These are phyloP conservation scores for Botrytis porri DNA, from an alignment of 2,329 filamentous ascomycete species.

Conservation along the genomic window DNA sequence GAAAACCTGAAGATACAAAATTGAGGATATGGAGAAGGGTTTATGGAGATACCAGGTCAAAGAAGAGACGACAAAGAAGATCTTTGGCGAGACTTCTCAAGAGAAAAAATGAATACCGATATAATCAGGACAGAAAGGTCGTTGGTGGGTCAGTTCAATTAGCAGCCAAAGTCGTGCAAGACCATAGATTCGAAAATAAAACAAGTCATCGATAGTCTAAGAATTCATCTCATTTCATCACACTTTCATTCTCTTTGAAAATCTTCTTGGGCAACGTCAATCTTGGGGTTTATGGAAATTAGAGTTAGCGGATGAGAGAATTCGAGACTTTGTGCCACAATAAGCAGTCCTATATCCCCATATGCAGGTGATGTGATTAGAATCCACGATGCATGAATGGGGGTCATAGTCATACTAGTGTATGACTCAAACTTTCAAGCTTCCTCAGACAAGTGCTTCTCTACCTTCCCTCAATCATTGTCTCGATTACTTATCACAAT, in stretches of 20 bases:
- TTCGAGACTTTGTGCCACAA: no score
- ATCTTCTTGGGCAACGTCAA: accelerated
- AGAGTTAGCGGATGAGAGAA: not conserved
- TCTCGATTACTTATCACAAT: not conserved
- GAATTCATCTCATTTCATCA: not conserved
- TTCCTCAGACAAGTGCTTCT: not conserved
- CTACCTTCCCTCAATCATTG: not conserved
- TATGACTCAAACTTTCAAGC: not conserved
- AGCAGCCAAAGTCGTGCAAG: not conserved
- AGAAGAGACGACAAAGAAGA: not conserved
- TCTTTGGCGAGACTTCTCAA: not conserved
- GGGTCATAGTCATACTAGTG: not conserved
- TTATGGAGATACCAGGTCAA: not conserved
- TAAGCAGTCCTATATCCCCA: not conserved
- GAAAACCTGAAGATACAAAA: not conserved
- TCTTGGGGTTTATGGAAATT: no score
- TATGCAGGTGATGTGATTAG: not conserved
- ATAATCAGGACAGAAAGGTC: not conserved
- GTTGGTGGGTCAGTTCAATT: constrained; percentile 2
- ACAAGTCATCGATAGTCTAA: not conserved
- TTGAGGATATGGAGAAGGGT: constrained; percentile 11
- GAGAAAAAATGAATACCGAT: not conserved
- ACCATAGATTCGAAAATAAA: not conserved
- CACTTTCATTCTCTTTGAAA: not conserved
- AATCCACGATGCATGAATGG: not conserved